Conservation (phyloP, 2,329 filamentous ascomycete species). For the Colletotrichum musicola region DNA sequence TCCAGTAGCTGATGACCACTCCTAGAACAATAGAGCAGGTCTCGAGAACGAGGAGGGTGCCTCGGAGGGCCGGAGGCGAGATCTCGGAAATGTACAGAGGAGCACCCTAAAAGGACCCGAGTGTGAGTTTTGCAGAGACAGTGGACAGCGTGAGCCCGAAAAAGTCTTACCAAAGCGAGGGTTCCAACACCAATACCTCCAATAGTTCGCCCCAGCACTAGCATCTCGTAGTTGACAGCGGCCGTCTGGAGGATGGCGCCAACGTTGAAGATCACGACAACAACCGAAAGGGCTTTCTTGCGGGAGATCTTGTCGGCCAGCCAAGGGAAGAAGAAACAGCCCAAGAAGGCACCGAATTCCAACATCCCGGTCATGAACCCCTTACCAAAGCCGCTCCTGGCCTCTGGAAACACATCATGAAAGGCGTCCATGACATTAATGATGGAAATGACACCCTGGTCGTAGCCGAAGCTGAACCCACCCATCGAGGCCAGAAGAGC, state of each 20-base stretch:
- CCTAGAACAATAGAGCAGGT: slow-evolving; percentile 64
- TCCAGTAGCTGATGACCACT: slow-evolving; percentile 65
- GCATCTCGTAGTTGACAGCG: slow-evolving; percentile 42
- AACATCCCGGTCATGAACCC: slow-evolving; percentile 56
- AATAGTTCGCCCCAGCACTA: slow-evolving; percentile 38
- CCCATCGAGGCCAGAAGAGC: slow-evolving; percentile 50
- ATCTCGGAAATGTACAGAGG: slow-evolving; percentile 3
- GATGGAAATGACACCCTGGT: slow-evolving; percentile 52
- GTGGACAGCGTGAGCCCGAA: too few species aligned
- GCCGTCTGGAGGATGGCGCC: slow-evolving; percentile 55
- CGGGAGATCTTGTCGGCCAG: slow-evolving; percentile 56
- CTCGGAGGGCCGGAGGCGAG: background rate
- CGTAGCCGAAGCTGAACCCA: slow-evolving; percentile 49
- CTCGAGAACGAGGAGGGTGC: slow-evolving; percentile 60
- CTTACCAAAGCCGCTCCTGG: slow-evolving; percentile 34
- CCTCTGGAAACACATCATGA: slow-evolving; percentile 51
- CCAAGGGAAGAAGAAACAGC: slow-evolving; percentile 48
- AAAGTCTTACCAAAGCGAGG: background rate
- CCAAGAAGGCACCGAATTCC: slow-evolving; percentile 54
- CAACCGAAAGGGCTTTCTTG: slow-evolving; percentile 56
- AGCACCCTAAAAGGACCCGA: background rate
- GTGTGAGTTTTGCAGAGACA: too few species aligned
- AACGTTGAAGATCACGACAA: slow-evolving; percentile 53
- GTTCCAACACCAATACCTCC: background rate
- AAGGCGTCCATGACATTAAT: slow-evolving; percentile 60